These are phyloP conservation scores for Syzygium aromaticum DNA, from an alignment of 345 rosid species.

Conservation along the genomic window DNA sequence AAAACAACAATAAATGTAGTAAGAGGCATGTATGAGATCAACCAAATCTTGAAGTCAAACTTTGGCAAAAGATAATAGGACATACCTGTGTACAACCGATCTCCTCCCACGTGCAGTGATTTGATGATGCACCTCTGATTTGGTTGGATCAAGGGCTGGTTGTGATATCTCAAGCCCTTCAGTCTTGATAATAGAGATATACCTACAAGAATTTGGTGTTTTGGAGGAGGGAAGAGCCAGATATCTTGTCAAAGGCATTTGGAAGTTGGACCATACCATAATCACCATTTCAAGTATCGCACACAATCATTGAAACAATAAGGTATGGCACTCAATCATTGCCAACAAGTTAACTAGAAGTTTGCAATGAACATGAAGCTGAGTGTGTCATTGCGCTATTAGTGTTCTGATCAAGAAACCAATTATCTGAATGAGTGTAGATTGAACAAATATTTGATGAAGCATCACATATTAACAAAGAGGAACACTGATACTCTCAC, in stretches of 20 bases:
- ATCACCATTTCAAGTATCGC: neutral
- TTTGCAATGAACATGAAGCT: neutral
- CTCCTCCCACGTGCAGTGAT: conserved; percentile 48
- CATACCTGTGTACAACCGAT: conserved; percentile 56
- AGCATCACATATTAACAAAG: neutral
- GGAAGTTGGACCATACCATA: neutral
- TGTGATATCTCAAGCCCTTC: conserved; percentile 70
- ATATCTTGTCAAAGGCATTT: neutral
- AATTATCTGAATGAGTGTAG: neutral
- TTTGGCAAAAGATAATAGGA: neutral
- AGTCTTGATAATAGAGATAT: conserved; percentile 33
- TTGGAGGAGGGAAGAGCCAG: neutral
- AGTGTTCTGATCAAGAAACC: neutral
- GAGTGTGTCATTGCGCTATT: neutral
- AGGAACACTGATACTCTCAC: neutral
- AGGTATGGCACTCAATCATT: neutral
- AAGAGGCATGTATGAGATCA: neutral
- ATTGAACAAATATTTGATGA: neutral
- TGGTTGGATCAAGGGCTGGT: conserved; percentile 46
- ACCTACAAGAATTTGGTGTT: conserved; percentile 18
- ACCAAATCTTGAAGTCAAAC: neutral
- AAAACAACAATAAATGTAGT: neutral
- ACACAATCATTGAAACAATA: neutral
- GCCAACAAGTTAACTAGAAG: neutral
- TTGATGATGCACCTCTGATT: conserved; percentile 67